Evolutionary conservation across 129 eudicot genomes (phyloP).

Genomic region (Tagetes patula): DNA sequence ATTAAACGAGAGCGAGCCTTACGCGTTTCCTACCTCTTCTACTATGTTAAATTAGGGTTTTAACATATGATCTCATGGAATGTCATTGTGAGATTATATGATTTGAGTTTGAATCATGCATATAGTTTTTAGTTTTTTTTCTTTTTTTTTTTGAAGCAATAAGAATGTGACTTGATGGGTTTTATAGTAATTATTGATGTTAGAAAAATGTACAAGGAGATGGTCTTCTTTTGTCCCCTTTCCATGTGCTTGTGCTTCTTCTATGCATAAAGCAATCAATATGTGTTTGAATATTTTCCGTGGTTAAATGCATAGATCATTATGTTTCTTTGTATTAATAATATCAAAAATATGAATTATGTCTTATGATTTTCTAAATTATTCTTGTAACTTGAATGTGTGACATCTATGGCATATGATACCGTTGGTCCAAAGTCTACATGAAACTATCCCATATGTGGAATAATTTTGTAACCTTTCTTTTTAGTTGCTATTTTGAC

Average conservation of each 20-base stretch:
- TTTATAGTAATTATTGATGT: conserved; percentile 37
- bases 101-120: not conserved
- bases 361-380: too few species aligned
- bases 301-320: conserved; percentile 18
- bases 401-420: too few species aligned
- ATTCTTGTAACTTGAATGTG: too few species aligned
- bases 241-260: conserved; percentile 30
- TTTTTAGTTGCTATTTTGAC: too few species aligned
- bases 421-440: too few species aligned
- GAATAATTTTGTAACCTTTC: too few species aligned
- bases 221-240: conserved; percentile 29
- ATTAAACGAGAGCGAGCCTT: not conserved
- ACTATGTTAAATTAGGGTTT: conserved; percentile 9
- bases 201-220: conserved; percentile 28
- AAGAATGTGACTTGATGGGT: conserved; percentile 21
- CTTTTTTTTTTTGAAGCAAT: conserved; percentile 24
- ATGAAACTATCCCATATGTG: too few species aligned
- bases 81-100: not conserved
- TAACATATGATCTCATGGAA: conserved; percentile 11
- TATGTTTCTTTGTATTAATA: conserved; percentile 4
- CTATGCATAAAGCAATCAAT: conserved; percentile 29
- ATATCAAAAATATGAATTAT: too few species aligned
- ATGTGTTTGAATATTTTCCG: conserved; percentile 25
- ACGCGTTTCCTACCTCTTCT: not conserved
- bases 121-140: conserved; percentile 1